Conservation (phyloP, 2,329 filamentous ascomycete species). For the Talaromyces sp. region DNA sequence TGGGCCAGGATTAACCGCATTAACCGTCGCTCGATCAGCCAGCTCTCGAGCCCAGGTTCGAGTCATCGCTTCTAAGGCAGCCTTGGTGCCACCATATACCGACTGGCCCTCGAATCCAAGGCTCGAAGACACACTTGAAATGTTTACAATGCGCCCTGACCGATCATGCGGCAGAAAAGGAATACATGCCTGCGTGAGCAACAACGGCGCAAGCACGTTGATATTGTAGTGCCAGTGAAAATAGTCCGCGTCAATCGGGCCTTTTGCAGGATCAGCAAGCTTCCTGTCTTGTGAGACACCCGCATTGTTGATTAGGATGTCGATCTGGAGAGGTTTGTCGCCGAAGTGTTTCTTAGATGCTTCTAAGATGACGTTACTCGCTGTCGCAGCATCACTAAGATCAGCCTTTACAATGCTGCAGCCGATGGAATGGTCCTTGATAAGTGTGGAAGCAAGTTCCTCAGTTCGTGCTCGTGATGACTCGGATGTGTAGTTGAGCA, state of each 20-base stretch:
- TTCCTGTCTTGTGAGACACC: conserved; percentile 52
- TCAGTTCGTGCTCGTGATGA: conserved; percentile 50
- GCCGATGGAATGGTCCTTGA: conserved; percentile 53
- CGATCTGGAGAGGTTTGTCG: conserved; percentile 57
- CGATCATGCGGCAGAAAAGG: conserved; percentile 66
- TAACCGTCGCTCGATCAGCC: conserved; percentile 58
- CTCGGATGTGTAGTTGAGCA: conserved; percentile 67
- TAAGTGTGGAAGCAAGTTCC: conserved; percentile 53
- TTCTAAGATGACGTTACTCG: conserved; percentile 51
- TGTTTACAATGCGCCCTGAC: conserved; percentile 58
- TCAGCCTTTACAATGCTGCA: conserved; percentile 65
- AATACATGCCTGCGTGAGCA: conserved; percentile 68
- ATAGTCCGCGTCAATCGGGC: conserved; percentile 55
- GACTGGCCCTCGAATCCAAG: conserved; percentile 55
- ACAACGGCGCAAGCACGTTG: conserved; percentile 75
- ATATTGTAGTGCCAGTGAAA: conserved; percentile 70
- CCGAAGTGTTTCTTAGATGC: conserved; percentile 49
- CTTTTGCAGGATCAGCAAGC: conserved; percentile 59
- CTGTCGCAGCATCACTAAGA: conserved; percentile 58
- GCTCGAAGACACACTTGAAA: conserved; percentile 54
- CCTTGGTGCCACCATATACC: conserved; percentile 62
- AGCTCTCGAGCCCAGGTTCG: conserved; percentile 61
- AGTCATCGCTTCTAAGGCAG: conserved; percentile 65
- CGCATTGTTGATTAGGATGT: conserved; percentile 86
- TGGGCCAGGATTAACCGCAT: conserved; percentile 61